Percentiles rank a stretch among this genome's conserved stretches.
These are phyloP conservation scores for Bruguiera sexangula DNA, from an alignment of 345 rosid species.

Conservation along the genomic window DNA sequence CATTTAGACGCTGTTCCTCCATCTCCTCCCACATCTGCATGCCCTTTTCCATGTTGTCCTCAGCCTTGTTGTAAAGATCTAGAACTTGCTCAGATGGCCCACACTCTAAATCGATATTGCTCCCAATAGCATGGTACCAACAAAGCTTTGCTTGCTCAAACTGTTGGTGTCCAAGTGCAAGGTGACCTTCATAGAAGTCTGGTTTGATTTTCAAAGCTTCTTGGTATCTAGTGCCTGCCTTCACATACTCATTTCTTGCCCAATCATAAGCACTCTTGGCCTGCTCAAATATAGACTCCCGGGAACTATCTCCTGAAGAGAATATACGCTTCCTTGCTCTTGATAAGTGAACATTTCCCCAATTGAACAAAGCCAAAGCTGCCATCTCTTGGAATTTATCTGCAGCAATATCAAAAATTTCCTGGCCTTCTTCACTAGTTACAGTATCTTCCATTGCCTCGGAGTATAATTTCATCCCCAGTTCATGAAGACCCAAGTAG, in stretches of 20 bases:
- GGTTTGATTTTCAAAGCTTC: conserved; percentile 78
- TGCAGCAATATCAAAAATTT: conserved; percentile 74
- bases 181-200: conserved; percentile 86
- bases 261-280: conserved; percentile 62
- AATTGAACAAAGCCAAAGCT: conserved; percentile 86
- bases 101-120: conserved; percentile 52
- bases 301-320: conserved; percentile 63
- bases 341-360: conserved; percentile 97
- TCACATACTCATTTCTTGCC: conserved; percentile 67
- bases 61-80: conserved; percentile 91
- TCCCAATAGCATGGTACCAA: conserved; percentile 82
- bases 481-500: conserved; percentile 84
- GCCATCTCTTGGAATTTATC: conserved; percentile 98
- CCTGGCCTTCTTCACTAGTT: conserved; percentile 82
- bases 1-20: conserved; percentile 82
- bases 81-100: conserved; percentile 78
- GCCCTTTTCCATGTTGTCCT: conserved; percentile 94
- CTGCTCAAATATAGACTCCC: conserved; percentile 51
- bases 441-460: conserved; percentile 94
- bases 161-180: conserved; percentile 94
- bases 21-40: conserved; percentile 98
- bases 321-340: conserved; percentile 70
- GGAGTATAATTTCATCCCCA: conserved; percentile 86
- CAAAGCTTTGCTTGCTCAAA: conserved; percentile 95
- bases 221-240: conserved; percentile 73